A percentile compares a stretch with the other conserved stretches of the same genome.
These are phyloP conservation scores for Saccharomyces kudriavzevii DNA, from an alignment of 805 yeast species.

Conservation along the genomic window DNA sequence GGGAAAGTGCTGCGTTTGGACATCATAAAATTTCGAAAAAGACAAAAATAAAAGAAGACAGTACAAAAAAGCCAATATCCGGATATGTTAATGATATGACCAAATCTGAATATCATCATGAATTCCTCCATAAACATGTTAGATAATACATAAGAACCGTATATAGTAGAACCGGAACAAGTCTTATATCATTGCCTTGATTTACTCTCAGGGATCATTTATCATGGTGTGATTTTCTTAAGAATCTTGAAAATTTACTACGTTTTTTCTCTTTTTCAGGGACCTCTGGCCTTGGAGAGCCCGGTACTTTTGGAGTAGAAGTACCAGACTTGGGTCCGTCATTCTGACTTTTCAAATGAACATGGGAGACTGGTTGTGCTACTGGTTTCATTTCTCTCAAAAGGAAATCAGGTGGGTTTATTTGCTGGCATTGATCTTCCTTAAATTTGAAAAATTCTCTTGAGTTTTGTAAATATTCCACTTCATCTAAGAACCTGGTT, in stretches of 20 bases:
- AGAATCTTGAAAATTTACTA: conserved; percentile 39
- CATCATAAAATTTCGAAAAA: conserved; percentile 13
- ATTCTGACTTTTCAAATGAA: conserved; percentile 13
- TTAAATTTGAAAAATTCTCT: conserved; percentile 38
- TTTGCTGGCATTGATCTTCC: conserved; percentile 29
- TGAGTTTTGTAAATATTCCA: conserved; percentile 31
- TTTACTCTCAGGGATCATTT: conserved; percentile 2
- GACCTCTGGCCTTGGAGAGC: conserved; percentile 3
- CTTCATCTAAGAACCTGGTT: conserved; percentile 31
- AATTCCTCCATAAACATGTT: conserved; percentile 35
- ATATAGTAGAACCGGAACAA: not conserved
- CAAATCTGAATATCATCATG: conserved; percentile 35
- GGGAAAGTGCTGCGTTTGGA: conserved; percentile 20
- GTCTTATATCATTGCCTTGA: not conserved
- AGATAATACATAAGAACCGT: conserved; percentile 13
- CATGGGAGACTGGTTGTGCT: conserved; percentile 22
- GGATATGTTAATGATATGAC: conserved; percentile 31
- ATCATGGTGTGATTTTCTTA: conserved; percentile 20
- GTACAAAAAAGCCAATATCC: not conserved
- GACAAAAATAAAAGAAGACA: conserved; percentile 20
- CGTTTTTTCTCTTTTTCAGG: conserved; percentile 37
- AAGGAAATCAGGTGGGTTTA: conserved; percentile 38
- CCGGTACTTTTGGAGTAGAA: conserved; percentile 5
- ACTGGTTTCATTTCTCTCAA: conserved; percentile 27
- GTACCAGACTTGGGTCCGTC: conserved; percentile 2